These are phyloP conservation scores for Sugiyamaella valdiviana DNA, from an alignment of 805 yeast species.

Conservation along the genomic window DNA sequence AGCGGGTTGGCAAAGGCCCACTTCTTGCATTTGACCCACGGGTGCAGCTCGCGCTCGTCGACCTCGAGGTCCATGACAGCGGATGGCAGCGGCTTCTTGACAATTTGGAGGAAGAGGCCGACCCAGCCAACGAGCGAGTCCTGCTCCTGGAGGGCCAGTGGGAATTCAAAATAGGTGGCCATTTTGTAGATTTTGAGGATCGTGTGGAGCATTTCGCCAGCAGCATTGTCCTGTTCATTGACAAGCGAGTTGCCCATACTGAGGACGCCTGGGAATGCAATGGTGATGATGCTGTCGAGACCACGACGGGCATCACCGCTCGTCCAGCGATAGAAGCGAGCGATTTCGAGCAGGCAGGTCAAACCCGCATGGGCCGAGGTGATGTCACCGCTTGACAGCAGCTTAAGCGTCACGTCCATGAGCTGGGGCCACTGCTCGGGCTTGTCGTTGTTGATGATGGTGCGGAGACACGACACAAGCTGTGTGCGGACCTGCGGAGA, in stretches of 20 bases:
- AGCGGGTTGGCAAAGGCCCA: slow-evolving; percentile 81
- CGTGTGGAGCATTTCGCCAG: slow-evolving; percentile 70
- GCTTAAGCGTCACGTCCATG: slow-evolving; percentile 39
- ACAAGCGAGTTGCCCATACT: slow-evolving; percentile 55
- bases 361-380: slow-evolving; percentile 59
- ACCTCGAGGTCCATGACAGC: slow-evolving; percentile 46
- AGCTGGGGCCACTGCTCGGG: slow-evolving; percentile 52
- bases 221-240: slow-evolving; percentile 35
- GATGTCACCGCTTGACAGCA: slow-evolving; percentile 42
- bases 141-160: slow-evolving; percentile 52
- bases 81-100: slow-evolving; percentile 53
- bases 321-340: slow-evolving; percentile 66
- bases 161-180: slow-evolving; percentile 60
- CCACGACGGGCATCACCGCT: slow-evolving; percentile 47
- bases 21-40: slow-evolving; percentile 73
- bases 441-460: slow-evolving; percentile 47
- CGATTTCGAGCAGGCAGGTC: slow-evolving; percentile 61
- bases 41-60: slow-evolving; percentile 46
- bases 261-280: slow-evolving; percentile 61
- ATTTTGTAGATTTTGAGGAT: slow-evolving; percentile 73
- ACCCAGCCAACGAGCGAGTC: slow-evolving; percentile 62
- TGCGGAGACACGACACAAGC: slow-evolving; percentile 41
- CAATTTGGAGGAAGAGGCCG: slow-evolving; percentile 62
- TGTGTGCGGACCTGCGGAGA: slow-evolving; percentile 40
- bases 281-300: slow-evolving; percentile 48